A percentile compares a stretch with the other conserved stretches of the same genome.
Evolutionary conservation across 257 asterid species (phyloP).

Genomic region (Solanum paucissectum): DNA sequence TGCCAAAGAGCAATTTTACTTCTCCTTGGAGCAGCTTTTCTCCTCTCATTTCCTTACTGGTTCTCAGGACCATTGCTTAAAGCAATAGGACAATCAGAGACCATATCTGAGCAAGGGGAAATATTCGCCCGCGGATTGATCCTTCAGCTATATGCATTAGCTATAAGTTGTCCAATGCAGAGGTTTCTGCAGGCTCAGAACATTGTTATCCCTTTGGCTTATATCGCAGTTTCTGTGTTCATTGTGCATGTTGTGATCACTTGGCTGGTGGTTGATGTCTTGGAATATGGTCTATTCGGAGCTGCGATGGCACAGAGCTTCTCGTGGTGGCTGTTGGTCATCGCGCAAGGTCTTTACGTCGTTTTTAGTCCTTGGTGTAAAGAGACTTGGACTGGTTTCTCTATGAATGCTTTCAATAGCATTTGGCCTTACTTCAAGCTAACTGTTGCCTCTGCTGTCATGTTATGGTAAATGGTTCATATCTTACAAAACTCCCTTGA

Average conservation of each 20-base stretch:
- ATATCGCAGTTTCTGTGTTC: constrained; percentile 10
- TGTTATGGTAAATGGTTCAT: constrained; percentile 11
- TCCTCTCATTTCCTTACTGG: constrained; percentile 12
- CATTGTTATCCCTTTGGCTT: constrained; percentile 25
- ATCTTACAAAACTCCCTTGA: background rate
- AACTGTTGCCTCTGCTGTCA: constrained; percentile 17
- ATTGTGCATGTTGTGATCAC: constrained; percentile 14
- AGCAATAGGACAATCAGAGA: constrained; percentile 15
- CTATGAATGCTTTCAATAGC: constrained; percentile 8
- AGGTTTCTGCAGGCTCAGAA: constrained; percentile 27
- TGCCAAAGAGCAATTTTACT: constrained; percentile 23
- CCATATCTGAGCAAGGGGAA: constrained; percentile 14
- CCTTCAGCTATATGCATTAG: constrained; percentile 20
- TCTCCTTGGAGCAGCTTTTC: constrained; percentile 10
- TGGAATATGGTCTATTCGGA: constrained; percentile 13
- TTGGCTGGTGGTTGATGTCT: constrained; percentile 18
- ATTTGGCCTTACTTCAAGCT: constrained; percentile 25
- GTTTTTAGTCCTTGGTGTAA: constrained; percentile 12
- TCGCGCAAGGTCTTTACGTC: constrained; percentile 14
- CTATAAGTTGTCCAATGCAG: constrained; percentile 23
- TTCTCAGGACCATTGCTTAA: constrained; percentile 16
- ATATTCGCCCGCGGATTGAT: constrained; percentile 10
- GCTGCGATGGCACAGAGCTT: constrained; percentile 13
- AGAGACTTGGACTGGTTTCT: constrained; percentile 23
- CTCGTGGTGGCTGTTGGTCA: constrained; percentile 22